Evolutionary conservation across 2,329 filamentous ascomycete genomes (phyloP).

Genomic region (Aspergillus luchuensis): DNA sequence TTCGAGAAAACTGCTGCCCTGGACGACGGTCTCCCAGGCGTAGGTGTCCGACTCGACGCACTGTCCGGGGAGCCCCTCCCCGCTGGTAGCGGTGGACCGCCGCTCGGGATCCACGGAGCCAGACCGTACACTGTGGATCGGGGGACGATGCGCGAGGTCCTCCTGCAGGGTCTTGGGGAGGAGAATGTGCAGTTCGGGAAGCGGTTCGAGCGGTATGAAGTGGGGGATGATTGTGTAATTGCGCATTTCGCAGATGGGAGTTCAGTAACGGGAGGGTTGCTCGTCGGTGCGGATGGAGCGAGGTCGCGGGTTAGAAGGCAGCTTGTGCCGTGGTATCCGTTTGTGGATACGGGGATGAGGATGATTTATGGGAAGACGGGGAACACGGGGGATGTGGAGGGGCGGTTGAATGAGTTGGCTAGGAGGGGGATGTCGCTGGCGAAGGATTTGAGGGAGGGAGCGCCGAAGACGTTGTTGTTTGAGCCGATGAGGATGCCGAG

Average conservation of each 20-base stretch:
- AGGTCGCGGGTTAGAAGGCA: conserved; percentile 42
- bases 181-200: conserved; percentile 1
- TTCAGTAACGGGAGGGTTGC: conserved; percentile 31
- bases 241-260: conserved; percentile 41
- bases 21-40: conserved; percentile 3
- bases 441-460: not conserved
- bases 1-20: conserved; percentile 24
- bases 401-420: not conserved
- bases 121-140: conserved; percentile 3
- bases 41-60: not conserved
- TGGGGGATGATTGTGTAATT: conserved; percentile 16
- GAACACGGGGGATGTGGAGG: conserved; percentile 18
- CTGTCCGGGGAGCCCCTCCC: not conserved
- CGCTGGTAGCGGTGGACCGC: not conserved
- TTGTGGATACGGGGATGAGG: conserved; percentile 42
- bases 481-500: conserved; percentile 4
- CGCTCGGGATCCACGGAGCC: not conserved
- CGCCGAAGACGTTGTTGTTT: conserved; percentile 5
- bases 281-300: conserved; percentile 46
- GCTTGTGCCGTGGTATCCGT: conserved; percentile 34
- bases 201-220: conserved; percentile 4
- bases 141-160: conserved; percentile 5
- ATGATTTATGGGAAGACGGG: conserved; percentile 35
- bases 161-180: not conserved
- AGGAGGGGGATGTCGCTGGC: conserved; percentile 1